Evolutionary conservation across 371 early-diverging fungal genomes (phyloP).

Genomic region (Mucor irregularis): DNA sequence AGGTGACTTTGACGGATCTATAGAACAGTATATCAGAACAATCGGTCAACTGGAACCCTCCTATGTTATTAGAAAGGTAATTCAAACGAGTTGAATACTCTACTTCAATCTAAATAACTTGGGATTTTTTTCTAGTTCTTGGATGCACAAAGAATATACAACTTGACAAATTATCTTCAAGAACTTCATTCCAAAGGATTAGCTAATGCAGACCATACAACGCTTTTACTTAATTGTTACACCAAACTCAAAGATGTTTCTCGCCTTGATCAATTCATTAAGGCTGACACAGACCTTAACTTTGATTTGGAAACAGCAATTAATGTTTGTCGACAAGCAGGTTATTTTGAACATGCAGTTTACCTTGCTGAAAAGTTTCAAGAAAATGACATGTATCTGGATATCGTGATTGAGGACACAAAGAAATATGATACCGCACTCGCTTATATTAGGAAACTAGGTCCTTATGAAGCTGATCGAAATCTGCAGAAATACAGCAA

Average conservation of each 20-base stretch:
- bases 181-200: constrained; percentile 81
- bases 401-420: constrained; percentile 86
- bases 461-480: constrained; percentile 58
- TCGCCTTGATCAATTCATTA: constrained; percentile 83
- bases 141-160: constrained; percentile 91
- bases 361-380: constrained; percentile 81
- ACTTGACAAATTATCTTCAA: constrained; percentile 87
- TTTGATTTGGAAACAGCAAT: constrained; percentile 95
- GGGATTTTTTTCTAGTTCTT: constrained; percentile 57
- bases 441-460: constrained; percentile 64
- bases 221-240: constrained; percentile 94
- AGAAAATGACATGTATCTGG: constrained; percentile 76
- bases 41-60: constrained; percentile 94
- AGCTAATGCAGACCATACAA: constrained; percentile 93
- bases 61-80: constrained; percentile 89
- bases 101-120: background rate
- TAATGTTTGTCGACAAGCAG: constrained; percentile 88
- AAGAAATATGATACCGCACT: constrained; percentile 75
- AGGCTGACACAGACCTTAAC: constrained; percentile 68
- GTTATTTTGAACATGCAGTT: constrained; percentile 86
- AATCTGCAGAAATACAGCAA: constrained; percentile 79
- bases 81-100: background rate
- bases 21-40: constrained; percentile 89
- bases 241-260: constrained; percentile 89
- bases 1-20: constrained; percentile 89